A percentile compares a stretch with the other conserved stretches of the same genome.
Conservation (phyloP, 495 filamentous ascomycete genomes). For the Podospora appendiculata region DNA sequence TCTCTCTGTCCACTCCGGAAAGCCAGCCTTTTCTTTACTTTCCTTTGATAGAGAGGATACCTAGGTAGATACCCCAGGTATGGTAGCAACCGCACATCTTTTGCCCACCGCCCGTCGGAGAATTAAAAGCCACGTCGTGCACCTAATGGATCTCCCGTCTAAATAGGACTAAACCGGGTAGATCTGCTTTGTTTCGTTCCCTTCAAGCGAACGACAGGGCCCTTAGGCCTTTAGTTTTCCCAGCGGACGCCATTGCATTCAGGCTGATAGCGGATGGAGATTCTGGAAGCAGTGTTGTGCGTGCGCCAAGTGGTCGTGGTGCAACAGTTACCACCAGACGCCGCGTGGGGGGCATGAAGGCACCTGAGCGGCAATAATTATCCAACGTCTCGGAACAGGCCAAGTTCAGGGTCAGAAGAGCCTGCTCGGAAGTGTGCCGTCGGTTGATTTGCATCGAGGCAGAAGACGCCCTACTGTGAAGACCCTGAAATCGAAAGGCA, state of each 20-base stretch:
- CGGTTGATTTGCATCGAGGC: too few species aligned
- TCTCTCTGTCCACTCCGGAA: too few species aligned
- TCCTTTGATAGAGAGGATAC: too few species aligned
- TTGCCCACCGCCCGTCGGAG: conserved; percentile 1
- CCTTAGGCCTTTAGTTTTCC: not conserved
- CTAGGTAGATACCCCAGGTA: too few species aligned
- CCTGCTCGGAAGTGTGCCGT: too few species aligned
- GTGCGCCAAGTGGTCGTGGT: not conserved
- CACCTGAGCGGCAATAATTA: not conserved
- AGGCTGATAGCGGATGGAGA: not conserved
- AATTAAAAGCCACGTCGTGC: conserved; percentile 4
- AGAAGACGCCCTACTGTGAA: too few species aligned
- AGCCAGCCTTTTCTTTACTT: too few species aligned
- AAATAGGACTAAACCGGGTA: conserved; percentile 5
- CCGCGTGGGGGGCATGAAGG: not conserved
- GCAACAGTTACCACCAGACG: not conserved
- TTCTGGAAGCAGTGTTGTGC: not conserved
- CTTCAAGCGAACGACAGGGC: not conserved
- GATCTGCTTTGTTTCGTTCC: conserved; percentile 4
- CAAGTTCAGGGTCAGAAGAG: too few species aligned
- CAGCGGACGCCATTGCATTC: not conserved
- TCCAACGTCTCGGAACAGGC: too few species aligned
- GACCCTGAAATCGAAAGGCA: too few species aligned
- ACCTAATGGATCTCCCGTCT: not conserved
- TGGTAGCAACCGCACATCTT: too few species aligned